Base-by-base conservation (phyloP, 345 rosid genomes). In the Linum lewisii region DNA sequence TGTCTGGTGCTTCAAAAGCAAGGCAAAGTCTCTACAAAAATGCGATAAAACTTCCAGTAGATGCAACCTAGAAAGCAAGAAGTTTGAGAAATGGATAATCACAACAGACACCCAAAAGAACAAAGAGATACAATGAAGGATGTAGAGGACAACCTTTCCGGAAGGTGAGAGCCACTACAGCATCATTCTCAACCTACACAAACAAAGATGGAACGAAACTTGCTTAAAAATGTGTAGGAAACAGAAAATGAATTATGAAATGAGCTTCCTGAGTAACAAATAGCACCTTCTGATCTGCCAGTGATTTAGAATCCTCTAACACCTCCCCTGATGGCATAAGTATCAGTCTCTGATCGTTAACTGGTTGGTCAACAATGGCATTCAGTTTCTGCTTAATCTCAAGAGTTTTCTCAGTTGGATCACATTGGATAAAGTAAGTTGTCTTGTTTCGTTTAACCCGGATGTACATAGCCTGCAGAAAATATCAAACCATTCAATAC, bases 171-270 rank as follows among this genome's bases (percentile, higher is more conserved):
- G 97, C 97, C 69, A 93, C 87, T 24, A 87, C 84, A 38, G 88
- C 88, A 72, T 93, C 99, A 69, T 93, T 93, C 79, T 93, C 97
- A 67, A 93, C 94, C 98, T 92, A 86, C 52, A 79, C 68, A 72
- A 51, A 66, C 10, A 18, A 32, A 11, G 15, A 42, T 42, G 47
- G 47, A 13, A 29, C 10, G 57, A 59, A 63, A 55, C 38, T 37
- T 57, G 44, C 49, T 23, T 18, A 15, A 57, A 1, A 29, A 5
- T 23, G 9, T 53, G 4, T 16, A 21, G 19, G 20, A 21, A 42
- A 4, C 19, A 64, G 6, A 62, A n/a, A 55, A 13, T 25, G 52
- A 7, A 14, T 1, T 57, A 23, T 7, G 21, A 54, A 64, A 53
- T 36, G 20, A 36, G 61, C 15, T 29, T 20, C 69, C 34, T 29